Evolutionary conservation across 1,284 basidiomycete genomes (phyloP).

Genomic region (Ustilago cynodontis): DNA sequence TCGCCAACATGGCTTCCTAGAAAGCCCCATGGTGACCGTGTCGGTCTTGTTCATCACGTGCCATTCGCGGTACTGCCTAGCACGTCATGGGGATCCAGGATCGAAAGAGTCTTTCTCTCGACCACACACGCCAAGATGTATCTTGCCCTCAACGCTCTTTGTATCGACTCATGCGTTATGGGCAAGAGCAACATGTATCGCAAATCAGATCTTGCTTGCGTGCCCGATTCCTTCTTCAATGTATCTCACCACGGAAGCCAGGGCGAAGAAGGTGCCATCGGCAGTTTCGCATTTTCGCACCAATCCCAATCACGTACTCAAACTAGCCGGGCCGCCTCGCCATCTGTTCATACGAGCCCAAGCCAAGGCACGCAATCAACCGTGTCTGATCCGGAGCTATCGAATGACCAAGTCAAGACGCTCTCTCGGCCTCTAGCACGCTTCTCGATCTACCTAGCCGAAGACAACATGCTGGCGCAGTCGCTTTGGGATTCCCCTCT

Average conservation of each 20-base stretch:
- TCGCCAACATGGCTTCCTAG: constrained; percentile 51
- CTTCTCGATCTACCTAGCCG: constrained; percentile 68
- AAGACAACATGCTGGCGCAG: constrained; percentile 69
- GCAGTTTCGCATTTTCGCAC: constrained; percentile 58
- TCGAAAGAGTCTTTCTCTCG: constrained; percentile 95
- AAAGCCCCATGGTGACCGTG: constrained; percentile 61
- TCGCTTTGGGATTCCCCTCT: constrained; percentile 64
- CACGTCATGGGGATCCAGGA: constrained; percentile 76
- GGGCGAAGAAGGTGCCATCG: constrained; percentile 59
- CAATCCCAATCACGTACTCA: constrained; percentile 1
- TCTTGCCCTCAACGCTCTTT: constrained; percentile 86
- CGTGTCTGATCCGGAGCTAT: constrained; percentile 1
- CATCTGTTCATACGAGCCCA: neutral
- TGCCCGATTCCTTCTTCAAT: constrained; percentile 68
- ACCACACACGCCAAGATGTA: constrained; percentile 99
- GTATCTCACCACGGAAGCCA: constrained; percentile 49
- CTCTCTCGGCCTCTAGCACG: constrained; percentile 62
- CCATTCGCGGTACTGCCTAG: constrained; percentile 83
- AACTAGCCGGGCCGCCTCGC: constrained; percentile 16
- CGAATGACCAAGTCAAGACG: constrained; percentile 34
- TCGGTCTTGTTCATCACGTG: constrained; percentile 95
- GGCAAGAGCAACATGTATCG: constrained; percentile 97
- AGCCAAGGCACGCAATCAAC: neutral
- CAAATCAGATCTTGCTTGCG: constrained; percentile 82
- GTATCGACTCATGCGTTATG: constrained; percentile 93